Percentiles rank a stretch among this genome's conserved stretches.
phyloP scores from a whole-genome alignment of 768 basidiomycete species.

The Boletus fagicola region DNA sequence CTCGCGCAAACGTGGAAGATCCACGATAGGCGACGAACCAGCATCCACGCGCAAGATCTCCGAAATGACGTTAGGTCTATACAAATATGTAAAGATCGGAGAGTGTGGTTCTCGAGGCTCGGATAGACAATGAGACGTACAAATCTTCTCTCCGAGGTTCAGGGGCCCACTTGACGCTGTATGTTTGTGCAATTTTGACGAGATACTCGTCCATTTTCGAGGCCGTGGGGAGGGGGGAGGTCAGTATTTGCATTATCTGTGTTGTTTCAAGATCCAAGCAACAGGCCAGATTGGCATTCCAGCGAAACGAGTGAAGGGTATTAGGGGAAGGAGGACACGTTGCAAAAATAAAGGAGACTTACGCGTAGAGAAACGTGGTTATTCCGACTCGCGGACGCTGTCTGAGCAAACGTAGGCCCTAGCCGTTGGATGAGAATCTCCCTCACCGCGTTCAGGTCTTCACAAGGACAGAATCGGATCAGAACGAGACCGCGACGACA shows the following conservation, averaged over 20 bases:
- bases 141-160: conserved; percentile 60
- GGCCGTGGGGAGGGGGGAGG: conserved; percentile 54
- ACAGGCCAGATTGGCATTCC: conserved; percentile 1
- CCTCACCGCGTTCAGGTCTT: conserved; percentile 59
- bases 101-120: not conserved
- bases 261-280: not conserved
- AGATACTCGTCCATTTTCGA: conserved; percentile 56
- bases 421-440: conserved; percentile 55
- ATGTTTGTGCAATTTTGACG: conserved; percentile 48
- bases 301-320: not conserved
- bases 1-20: conserved; percentile 52
- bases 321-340: not conserved
- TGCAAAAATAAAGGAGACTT: conserved; percentile 9
- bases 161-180: conserved; percentile 60
- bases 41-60: conserved; percentile 53
- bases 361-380: conserved; percentile 55
- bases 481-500: not conserved
- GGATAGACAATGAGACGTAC: conserved; percentile 37
- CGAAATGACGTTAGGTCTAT: conserved; percentile 54
- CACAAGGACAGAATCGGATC: not conserved
- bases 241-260: conserved; percentile 52
- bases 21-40: conserved; percentile 47
- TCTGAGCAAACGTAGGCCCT: conserved; percentile 54
- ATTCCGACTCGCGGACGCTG: conserved; percentile 50
- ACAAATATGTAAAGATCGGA: conserved; percentile 1